Evolutionary conservation across 2,329 filamentous ascomycete genomes (phyloP).

Genomic region (Lecanicillium sp.): DNA sequence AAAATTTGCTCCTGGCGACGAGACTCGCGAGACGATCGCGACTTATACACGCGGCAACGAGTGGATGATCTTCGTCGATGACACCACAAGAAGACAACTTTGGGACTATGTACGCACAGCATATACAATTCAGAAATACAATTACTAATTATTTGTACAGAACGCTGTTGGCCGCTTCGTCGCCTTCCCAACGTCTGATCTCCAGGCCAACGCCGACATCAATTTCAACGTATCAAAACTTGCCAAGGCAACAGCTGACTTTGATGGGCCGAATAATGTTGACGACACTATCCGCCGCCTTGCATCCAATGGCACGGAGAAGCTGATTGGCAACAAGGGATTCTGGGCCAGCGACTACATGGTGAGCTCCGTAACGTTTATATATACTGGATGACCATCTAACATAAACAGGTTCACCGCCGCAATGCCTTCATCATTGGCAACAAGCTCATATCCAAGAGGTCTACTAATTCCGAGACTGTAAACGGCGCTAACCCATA

Average conservation of each 20-base stretch:
- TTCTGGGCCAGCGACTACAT: slow-evolving; percentile 18
- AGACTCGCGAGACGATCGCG: slow-evolving; percentile 13
- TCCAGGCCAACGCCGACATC: slow-evolving; percentile 16
- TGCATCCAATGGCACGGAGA: slow-evolving; percentile 15
- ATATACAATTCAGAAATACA: too few species aligned
- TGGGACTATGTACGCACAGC: slow-evolving; percentile 15
- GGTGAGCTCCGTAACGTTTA: slow-evolving; percentile 5
- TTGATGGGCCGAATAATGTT: slow-evolving; percentile 11
- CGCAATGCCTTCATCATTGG: slow-evolving; percentile 9
- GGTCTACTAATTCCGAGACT: slow-evolving; percentile 13
- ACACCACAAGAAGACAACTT: slow-evolving; percentile 10
- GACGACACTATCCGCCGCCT: slow-evolving; percentile 11
- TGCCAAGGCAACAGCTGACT: slow-evolving; percentile 12
- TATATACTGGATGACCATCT: not conserved
- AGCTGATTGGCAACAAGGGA: slow-evolving; percentile 15
- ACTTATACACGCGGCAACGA: slow-evolving; percentile 13
- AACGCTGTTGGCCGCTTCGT: slow-evolving; percentile 16
- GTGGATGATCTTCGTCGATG: slow-evolving; percentile 16
- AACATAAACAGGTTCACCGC: slow-evolving; percentile 11
- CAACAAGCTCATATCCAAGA: slow-evolving; percentile 15
- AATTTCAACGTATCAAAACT: slow-evolving; percentile 17
- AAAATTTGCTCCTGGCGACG: slow-evolving; percentile 12
- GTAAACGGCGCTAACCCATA: slow-evolving; percentile 16
- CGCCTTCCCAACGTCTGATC: slow-evolving; percentile 13
- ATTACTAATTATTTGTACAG: slow-evolving; percentile 5